Evolutionary conservation across 768 basidiomycete genomes (phyloP).

Genomic region (Auriscalpium microsporum): DNA sequence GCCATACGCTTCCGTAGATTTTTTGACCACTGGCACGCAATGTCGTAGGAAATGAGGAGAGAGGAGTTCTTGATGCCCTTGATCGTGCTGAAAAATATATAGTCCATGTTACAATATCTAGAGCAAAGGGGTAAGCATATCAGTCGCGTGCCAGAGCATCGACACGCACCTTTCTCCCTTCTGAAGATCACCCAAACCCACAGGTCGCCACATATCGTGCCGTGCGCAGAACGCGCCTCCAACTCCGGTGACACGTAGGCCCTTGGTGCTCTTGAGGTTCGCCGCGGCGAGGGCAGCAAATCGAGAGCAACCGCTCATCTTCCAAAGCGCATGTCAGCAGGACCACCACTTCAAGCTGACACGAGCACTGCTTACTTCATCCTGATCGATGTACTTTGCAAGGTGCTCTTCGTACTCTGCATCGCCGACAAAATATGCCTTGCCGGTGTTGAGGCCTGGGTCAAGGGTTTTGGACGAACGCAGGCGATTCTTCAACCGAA

Average conservation of each 20-base stretch:
- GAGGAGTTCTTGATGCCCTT: background rate
- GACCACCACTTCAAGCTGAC: background rate
- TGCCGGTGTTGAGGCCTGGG: too few relatives aligned
- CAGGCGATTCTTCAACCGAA: too few relatives aligned
- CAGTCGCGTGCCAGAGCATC: too few relatives aligned
- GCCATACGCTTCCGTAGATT: conserved; percentile 9
- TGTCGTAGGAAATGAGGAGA: conserved; percentile 15
- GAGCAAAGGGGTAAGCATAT: too few relatives aligned
- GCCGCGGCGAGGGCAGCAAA: background rate
- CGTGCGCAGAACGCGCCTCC: background rate
- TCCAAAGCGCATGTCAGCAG: too few relatives aligned
- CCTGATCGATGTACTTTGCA: too few relatives aligned
- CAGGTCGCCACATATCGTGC: background rate
- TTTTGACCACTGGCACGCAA: conserved; percentile 19
- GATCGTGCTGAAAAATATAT: background rate
- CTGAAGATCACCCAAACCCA: background rate
- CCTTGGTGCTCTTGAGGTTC: background rate
- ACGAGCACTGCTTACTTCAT: too few relatives aligned
- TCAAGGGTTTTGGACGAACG: too few relatives aligned
- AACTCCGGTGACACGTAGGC: background rate
- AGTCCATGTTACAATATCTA: background rate
- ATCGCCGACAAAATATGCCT: too few relatives aligned
- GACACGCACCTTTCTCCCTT: background rate
- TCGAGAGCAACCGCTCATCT: background rate
- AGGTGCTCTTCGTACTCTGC: too few relatives aligned